Percentiles rank a stretch among this genome's conserved stretches.
These are phyloP conservation scores for Dioscorea zingiberensis DNA, from an alignment of 106 monocot genomes.

Conservation along the genomic window DNA sequence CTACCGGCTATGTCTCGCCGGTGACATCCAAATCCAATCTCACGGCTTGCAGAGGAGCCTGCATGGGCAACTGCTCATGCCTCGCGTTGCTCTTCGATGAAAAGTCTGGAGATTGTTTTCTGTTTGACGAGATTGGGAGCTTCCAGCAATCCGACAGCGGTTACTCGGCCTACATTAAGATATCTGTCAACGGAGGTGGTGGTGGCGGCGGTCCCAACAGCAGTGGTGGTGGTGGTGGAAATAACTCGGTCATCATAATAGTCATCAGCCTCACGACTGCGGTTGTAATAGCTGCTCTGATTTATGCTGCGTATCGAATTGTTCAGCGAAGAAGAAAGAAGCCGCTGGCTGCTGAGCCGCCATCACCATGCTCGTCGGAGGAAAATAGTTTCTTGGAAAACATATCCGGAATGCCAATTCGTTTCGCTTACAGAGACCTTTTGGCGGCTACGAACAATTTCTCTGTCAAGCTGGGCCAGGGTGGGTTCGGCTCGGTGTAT, in stretches of 20 bases:
- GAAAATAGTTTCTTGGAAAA: conserved; percentile 55
- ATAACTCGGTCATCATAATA: conserved; percentile 20
- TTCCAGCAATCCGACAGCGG: conserved; percentile 22
- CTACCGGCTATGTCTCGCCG: conserved; percentile 31
- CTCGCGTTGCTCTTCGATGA: conserved; percentile 46
- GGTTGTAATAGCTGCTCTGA: conserved; percentile 29
- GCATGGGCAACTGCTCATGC: conserved; percentile 68
- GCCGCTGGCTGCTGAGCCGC: conserved; percentile 6
- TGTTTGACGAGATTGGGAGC: conserved; percentile 68
- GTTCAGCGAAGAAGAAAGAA: conserved; percentile 15
- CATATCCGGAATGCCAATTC: conserved; percentile 56
- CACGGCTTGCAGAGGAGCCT: conserved; percentile 34
- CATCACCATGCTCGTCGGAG: conserved; percentile 35
- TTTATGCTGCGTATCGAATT: conserved; percentile 23
- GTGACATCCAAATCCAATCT: conserved; percentile 16
- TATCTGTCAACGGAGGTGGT: conserved; percentile 16
- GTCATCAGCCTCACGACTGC: conserved; percentile 34
- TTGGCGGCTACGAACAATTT: conserved; percentile 62
- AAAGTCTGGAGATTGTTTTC: conserved; percentile 36
- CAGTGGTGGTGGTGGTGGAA: conserved; percentile 8
- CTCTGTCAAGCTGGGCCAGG: conserved; percentile 57
- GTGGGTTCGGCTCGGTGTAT: conserved; percentile 83
- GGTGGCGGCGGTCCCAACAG: background rate
- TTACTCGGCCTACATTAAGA: conserved; percentile 32
- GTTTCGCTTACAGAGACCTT: conserved; percentile 58